These are phyloP conservation scores for Penicillium digitatum DNA, from an alignment of 2,329 filamentous ascomycete species.

Conservation along the genomic window DNA sequence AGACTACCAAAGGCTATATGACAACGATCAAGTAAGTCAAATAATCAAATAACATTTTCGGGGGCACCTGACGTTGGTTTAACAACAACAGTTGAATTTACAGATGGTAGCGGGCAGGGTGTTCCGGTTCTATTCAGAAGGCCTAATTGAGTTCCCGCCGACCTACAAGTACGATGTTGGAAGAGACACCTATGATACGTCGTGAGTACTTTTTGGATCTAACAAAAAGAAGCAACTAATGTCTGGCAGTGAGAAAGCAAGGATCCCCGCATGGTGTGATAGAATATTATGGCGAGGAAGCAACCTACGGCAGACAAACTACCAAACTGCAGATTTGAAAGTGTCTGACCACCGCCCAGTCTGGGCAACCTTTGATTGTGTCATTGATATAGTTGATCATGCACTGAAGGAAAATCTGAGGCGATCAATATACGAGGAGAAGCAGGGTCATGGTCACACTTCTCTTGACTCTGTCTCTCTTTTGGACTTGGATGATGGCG, in stretches of 20 bases:
- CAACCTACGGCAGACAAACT: constrained; percentile 76
- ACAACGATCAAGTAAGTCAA: constrained; percentile 72
- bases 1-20: constrained; percentile 75
- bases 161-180: constrained; percentile 96
- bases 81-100: constrained; percentile 66
- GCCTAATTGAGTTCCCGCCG: constrained; percentile 78
- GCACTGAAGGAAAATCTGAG: constrained; percentile 66
- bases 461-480: constrained; percentile 19
- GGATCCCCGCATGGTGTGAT: constrained; percentile 97
- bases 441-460: constrained; percentile 62
- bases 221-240: constrained; percentile 28
- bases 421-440: constrained; percentile 66
- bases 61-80: constrained; percentile 1
- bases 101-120: constrained; percentile 92
- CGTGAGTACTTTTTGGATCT: constrained; percentile 51
- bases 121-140: constrained; percentile 90
- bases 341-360: constrained; percentile 98
- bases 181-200: constrained; percentile 84
- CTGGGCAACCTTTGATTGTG: constrained; percentile 81
- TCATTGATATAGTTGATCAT: constrained; percentile 76
- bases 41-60: neutral
- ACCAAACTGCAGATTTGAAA: constrained; percentile 73
- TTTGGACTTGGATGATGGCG: constrained; percentile 58
- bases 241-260: constrained; percentile 71
- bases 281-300: constrained; percentile 81